Evolutionary conservation across 495 filamentous ascomycete genomes (phyloP).

Genomic region (Aspergillus haitiensis): DNA sequence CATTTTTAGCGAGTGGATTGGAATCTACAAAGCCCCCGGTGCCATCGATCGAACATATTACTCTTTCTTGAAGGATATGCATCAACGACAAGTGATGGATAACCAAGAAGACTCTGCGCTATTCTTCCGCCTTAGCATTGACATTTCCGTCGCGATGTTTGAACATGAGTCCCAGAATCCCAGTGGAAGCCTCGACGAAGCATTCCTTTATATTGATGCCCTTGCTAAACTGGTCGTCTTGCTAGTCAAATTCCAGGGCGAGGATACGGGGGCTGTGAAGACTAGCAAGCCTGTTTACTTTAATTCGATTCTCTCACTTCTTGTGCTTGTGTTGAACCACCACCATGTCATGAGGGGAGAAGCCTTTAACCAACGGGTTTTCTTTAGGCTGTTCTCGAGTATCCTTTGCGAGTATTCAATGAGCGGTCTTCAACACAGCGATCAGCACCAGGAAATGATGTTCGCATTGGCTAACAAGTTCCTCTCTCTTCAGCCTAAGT

Average conservation of each 20-base stretch:
- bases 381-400: slow-evolving; percentile 86
- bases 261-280: slow-evolving; percentile 57
- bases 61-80: slow-evolving; percentile 83
- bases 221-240: slow-evolving; percentile 78
- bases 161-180: slow-evolving; percentile 64
- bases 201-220: slow-evolving; percentile 77
- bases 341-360: slow-evolving; percentile 82
- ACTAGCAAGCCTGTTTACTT: slow-evolving; percentile 65
- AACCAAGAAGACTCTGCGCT: slow-evolving; percentile 69
- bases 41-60: slow-evolving; percentile 67
- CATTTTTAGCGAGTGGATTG: slow-evolving; percentile 91
- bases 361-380: slow-evolving; percentile 80
- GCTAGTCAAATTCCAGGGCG: slow-evolving; percentile 69
- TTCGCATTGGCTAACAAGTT: slow-evolving; percentile 73
- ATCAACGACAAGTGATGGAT: slow-evolving; percentile 66
- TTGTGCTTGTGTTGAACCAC: slow-evolving; percentile 78
- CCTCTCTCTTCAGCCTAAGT: slow-evolving; percentile 68
- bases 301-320: slow-evolving; percentile 69
- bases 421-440: slow-evolving; percentile 46
- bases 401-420: slow-evolving; percentile 69
- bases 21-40: slow-evolving; percentile 70
- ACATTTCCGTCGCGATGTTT: slow-evolving; percentile 71
- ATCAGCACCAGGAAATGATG: slow-evolving; percentile 67
- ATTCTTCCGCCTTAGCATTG: slow-evolving; percentile 81
- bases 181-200: slow-evolving; percentile 62